Evolutionary conservation across 2,329 filamentous ascomycete genomes (phyloP), one percentile per base, ranked within the genome.

Genomic region (Beauveria scarabaeidicola): DNA sequence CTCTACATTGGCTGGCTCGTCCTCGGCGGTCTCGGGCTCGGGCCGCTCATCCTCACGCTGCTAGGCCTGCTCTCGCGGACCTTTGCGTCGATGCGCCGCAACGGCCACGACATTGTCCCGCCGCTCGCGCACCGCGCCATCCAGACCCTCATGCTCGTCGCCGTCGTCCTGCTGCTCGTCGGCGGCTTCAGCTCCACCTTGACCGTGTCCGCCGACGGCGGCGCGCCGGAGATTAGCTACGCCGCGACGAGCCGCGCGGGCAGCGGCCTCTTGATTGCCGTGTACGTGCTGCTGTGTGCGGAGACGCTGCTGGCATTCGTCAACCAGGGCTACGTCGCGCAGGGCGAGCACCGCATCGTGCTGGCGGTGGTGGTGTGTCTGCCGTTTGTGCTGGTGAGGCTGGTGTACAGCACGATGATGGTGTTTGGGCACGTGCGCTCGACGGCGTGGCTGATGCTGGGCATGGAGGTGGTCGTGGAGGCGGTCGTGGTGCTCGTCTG

Each of bases 261-360:
- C 17, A 61, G 62, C 15, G 64, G 59, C 13, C 62, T 74, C 46
- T 65, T 73, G 64, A 65, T 73, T 21, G 63, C 75, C 60, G 67
- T 78, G 25, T 59, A 74, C 11, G 77, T 74, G 44, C 67, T 79
- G 54, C 64, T 74, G 8, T 66, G 78, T 63, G 69, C 78, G 60
- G 61, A 76, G 62, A 67, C 72, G 5, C 47, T 77, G 27, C 58
- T 80, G n/a, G 69, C 69, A 23, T 59, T 76, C 19, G 68, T 74
- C 40, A 75, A 75, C 64, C 73, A 73, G 41, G 68, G 71, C 58
- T 68, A 66, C 44, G 64, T 76, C 21, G 75, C 74, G 41, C 67
- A 81, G 61, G 74, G 82, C n/a, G 82, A 85, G 67, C 78, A 79
- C 62, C 77, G 79, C 17, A 77, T 85, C 44, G 70, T 85, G 10